Evolutionary conservation across 257 asterid species (phyloP).

Genomic region (Ligustrum vulgare): DNA sequence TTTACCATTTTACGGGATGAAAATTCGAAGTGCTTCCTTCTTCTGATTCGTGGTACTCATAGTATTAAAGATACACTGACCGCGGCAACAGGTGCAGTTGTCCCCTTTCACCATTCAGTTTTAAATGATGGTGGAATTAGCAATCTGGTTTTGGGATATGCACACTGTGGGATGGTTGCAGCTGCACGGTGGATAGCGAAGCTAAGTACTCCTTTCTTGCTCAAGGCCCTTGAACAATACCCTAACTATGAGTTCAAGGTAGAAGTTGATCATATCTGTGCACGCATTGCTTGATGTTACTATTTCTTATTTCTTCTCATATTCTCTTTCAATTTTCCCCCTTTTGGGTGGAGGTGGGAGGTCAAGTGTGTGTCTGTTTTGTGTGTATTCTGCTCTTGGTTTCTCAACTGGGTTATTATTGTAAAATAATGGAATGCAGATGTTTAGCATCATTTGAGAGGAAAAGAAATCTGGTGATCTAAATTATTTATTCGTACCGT

Average conservation of each 20-base stretch:
- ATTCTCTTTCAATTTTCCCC: conserved; percentile 3
- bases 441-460: background rate
- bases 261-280: conserved; percentile 4
- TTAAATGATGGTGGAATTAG: conserved; percentile 73
- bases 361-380: background rate
- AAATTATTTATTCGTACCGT: background rate
- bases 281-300: background rate
- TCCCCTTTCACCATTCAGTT: conserved; percentile 89
- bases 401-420: background rate
- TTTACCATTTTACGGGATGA: conserved; percentile 68
- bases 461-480: background rate
- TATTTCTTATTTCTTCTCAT: background rate
- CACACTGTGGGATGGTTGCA: conserved; percentile 95
- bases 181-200: conserved; percentile 93
- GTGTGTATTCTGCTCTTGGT: background rate
- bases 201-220: conserved; percentile 67
- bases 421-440: background rate
- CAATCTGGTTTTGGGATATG: conserved; percentile 76
- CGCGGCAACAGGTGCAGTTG: conserved; percentile 86
- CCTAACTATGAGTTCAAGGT: conserved; percentile 79
- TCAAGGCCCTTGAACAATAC: conserved; percentile 60
- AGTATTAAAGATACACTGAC: conserved; percentile 84
- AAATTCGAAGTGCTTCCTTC: conserved; percentile 71
- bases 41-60: conserved; percentile 85
- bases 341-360: background rate